phyloP scores from a whole-genome alignment of 192 early-diverging fungal genomes.

The Coemansia sp. region DNA sequence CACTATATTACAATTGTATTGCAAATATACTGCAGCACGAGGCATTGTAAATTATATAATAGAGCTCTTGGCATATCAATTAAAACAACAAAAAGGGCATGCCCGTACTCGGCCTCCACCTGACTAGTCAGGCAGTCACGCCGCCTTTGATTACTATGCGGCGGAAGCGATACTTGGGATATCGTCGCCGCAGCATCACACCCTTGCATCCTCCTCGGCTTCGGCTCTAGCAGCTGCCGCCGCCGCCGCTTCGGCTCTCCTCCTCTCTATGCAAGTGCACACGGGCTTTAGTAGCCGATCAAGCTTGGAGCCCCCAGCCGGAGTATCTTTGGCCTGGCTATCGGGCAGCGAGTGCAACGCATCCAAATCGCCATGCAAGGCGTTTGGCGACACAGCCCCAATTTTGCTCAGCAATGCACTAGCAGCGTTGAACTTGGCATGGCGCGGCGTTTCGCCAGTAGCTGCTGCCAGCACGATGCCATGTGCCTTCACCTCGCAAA shows the following conservation, averaged over 20 bases:
- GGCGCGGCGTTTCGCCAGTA: constrained; percentile 35
- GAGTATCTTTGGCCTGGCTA: background rate
- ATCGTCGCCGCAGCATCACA: background rate
- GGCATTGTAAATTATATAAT: background rate
- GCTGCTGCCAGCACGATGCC: constrained; percentile 6
- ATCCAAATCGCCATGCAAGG: constrained; percentile 32
- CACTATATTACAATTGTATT: too few species aligned
- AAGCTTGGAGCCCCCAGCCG: background rate
- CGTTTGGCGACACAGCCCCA: constrained; percentile 36
- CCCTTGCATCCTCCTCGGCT: constrained; percentile 5
- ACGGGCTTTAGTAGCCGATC: constrained; percentile 38
- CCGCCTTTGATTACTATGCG: background rate
- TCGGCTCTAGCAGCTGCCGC: background rate
- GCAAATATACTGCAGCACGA: too few species aligned
- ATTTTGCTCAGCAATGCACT: constrained; percentile 19
- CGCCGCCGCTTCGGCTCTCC: constrained; percentile 2
- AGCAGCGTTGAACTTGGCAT: constrained; percentile 36
- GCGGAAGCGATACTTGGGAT: background rate
- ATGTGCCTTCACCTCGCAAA: constrained; percentile 30
- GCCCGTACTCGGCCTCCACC: too few species aligned
- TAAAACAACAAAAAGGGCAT: too few species aligned
- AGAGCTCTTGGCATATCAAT: background rate
- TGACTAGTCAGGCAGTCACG: too few species aligned
- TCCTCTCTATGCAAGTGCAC: constrained; percentile 24
- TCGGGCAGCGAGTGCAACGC: constrained; percentile 1